Evolutionary conservation across 2,329 filamentous ascomycete species (phyloP), one percentile per base, ranked within the genome.

Genomic region (Didymella pomorum): DNA sequence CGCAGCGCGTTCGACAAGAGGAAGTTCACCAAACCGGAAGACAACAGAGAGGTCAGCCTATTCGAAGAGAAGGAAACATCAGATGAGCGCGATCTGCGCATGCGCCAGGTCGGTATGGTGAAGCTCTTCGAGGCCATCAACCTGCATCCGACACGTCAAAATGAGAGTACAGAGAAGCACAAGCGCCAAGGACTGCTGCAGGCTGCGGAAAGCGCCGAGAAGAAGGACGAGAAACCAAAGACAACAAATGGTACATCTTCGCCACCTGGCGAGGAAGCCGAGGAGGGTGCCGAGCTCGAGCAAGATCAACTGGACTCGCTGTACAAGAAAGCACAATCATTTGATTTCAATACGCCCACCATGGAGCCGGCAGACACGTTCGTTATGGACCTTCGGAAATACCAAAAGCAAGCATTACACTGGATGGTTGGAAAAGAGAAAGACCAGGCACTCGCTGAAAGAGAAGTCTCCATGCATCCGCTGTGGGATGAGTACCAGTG

Each of bases 351-450:
- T 72, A 97, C 93, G 0, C 93, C 93, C 2, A 89, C 92, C 74
- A 89, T 92, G 10, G 89, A 97, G 67, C 94, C 95, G 10, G 87
- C 90, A 6, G 83, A 89, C 9, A 92, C 88, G 0, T 99, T 99
- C 76, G 83, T 84, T 6, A 88, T 99, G 87, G 83, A 88, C 35
- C 81, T 99, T 26, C 88, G 95, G 3, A 92, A 92, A 50, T 99
- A 99, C 67, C 95, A 99, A 75, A 97, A 93, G 71, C 95, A 99
- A 76, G 93, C 95, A 0, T 79, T 99, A 6, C 83, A 97, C 72
- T 99, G 95, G 95, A 97, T 99, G 93, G 83, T 98, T 63, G 85
- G 88, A 4, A 98, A 98, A 74, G 95, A 99, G 75, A 94, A 88
- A 68, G 87, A 96, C 63, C 84, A 90, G 61, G 88, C 87, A 65